Evolutionary conservation across 345 rosid genomes (phyloP).

Genomic region (Acer yangbiense): DNA sequence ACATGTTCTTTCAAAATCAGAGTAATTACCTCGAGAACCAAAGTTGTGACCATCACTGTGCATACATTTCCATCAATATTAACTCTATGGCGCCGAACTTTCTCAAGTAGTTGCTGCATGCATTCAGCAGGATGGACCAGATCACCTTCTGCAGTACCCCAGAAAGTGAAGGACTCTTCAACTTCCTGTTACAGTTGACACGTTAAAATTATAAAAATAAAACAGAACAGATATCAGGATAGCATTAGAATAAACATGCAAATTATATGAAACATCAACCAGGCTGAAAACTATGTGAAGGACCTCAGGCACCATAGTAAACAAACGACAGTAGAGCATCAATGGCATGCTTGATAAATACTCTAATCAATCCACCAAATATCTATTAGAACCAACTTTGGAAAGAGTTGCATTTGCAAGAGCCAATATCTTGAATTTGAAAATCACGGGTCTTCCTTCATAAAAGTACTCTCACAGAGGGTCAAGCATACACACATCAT

Average conservation of each 20-base stretch:
- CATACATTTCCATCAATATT: conserved; percentile 90
- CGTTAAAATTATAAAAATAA: background rate
- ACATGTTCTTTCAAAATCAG: background rate
- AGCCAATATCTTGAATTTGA: conserved; percentile 3
- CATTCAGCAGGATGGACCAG: conserved; percentile 91
- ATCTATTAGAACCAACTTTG: background rate
- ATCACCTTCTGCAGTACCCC: conserved; percentile 95
- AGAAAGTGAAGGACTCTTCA: conserved; percentile 79
- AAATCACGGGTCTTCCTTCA: background rate
- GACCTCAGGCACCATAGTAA: background rate
- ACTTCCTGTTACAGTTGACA: conserved; percentile 63
- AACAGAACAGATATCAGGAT: background rate
- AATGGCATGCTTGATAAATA: background rate
- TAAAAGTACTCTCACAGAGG: background rate
- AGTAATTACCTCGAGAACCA: conserved; percentile 91
- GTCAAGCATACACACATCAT: background rate
- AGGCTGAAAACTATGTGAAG: background rate
- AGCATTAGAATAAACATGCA: background rate
- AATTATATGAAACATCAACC: background rate
- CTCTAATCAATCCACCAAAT: background rate
- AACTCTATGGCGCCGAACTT: conserved; percentile 83
- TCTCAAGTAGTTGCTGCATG: conserved; percentile 94
- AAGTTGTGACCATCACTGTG: conserved; percentile 93
- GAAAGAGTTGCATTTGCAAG: background rate
- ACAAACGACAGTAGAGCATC: background rate